Evolutionary conservation across 495 filamentous ascomycete species (phyloP), one percentile per base, ranked within the genome.

Genomic region (Tuber melanosporum): DNA sequence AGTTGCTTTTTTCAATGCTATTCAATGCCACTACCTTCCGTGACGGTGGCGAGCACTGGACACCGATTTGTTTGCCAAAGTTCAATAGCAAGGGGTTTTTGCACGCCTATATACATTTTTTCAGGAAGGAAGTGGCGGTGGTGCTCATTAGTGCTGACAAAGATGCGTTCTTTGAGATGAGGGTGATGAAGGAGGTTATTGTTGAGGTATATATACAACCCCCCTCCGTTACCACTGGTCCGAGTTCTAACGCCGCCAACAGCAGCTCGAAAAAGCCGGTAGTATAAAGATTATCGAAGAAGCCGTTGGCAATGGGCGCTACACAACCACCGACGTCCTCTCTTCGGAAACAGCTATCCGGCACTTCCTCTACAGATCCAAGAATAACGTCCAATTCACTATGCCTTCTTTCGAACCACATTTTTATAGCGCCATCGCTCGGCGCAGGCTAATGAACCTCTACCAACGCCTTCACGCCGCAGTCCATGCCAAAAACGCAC

Each of bases 1-100:
- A 98, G 78, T 89, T 99, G 44, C 91, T 99, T 43, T 98, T 99
- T 87, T 97, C 97, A 81, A 98, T 99, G 96, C 89, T 99, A n/a
- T 98, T 98, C 79, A 94, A 96, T 83, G 93, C 95, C 5, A 91
- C 92, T 69, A 91, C 92, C 49, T 91, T 99, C 82, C 94, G 94
- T 78, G 90, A 90, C 70, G 95, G 94, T 43, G 94, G 94, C 22
- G 96, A 99, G 84, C 97, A 94, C 81, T 98, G 96, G 96, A 95
- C 97, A 52, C 96, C 96, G 3, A 88, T 99, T 12, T 98, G 96
- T 80, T 88, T 99, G 15, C 96, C 96, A 15, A 94, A 94, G 9
- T 99, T 99, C 86, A 99, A 99, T 86, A 97, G 92, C 82, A 92
- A 90, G 71, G 96, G 96, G n/a, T 98, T 95, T 83, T 88, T 99